These are phyloP conservation scores for Dendryphion nanum DNA, from an alignment of 2,329 filamentous ascomycete genomes.

Conservation along the genomic window DNA sequence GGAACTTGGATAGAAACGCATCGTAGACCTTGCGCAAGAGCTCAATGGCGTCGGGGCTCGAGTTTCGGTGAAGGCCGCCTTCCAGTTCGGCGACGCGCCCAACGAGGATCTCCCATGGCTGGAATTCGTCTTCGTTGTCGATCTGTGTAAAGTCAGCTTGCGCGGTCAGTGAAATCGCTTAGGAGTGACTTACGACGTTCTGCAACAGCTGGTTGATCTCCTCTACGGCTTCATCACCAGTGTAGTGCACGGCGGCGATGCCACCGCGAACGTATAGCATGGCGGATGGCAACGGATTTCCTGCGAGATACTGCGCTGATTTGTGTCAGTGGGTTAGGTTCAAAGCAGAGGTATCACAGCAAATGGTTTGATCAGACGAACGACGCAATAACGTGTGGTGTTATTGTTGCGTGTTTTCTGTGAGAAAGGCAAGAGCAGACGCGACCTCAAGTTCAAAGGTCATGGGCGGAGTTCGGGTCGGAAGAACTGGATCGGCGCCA, in stretches of 20 bases:
- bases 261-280: conserved; percentile 30
- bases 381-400: no score
- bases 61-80: conserved; percentile 93
- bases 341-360: no score
- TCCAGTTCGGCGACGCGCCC: conserved; percentile 80
- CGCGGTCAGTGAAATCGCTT: conserved; percentile 3
- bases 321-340: no score
- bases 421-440: no score
- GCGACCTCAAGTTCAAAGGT: no score
- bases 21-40: conserved; percentile 87
- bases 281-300: conserved; percentile 4
- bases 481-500: no score
- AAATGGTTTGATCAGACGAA: no score
- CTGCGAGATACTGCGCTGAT: no score
- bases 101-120: conserved; percentile 91
- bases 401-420: no score
- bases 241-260: conserved; percentile 31
- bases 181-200: conserved; percentile 64
- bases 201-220: conserved; percentile 76
- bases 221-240: conserved; percentile 31
- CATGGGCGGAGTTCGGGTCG: no score
- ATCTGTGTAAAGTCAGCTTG: conserved; percentile 43
- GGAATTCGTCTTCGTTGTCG: conserved; percentile 84
- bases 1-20: conserved; percentile 89
- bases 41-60: conserved; percentile 87